These are phyloP conservation scores for Dryas alaskensis DNA, from an alignment of 306 rosid species.

Conservation along the genomic window DNA sequence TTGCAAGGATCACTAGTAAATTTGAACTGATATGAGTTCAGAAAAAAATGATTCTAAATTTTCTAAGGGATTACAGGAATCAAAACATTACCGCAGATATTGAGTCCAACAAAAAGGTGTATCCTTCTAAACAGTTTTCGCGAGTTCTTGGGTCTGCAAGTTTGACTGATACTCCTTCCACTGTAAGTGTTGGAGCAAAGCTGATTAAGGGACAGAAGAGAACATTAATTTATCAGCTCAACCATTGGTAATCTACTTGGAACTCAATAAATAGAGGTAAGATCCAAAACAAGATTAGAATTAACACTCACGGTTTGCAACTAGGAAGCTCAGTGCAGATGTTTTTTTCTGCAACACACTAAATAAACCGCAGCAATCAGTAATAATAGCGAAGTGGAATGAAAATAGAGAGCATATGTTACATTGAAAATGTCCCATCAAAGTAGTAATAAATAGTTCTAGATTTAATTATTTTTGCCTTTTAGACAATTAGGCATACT, in stretches of 20 bases:
- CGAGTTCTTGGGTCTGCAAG: slow-evolving; percentile 69
- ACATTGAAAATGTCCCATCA: background rate
- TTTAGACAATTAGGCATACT: background rate
- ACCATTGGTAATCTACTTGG: slow-evolving; percentile 12
- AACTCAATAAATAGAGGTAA: slow-evolving; percentile 22
- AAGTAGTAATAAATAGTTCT: background rate
- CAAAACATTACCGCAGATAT: slow-evolving; percentile 46
- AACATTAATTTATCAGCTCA: slow-evolving; percentile 27
- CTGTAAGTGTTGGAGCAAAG: slow-evolving; percentile 54
- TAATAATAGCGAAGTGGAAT: slow-evolving; percentile 29
- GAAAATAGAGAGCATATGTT: background rate
- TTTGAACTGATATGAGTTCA: background rate
- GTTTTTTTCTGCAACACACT: slow-evolving; percentile 66
- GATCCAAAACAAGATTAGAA: slow-evolving; percentile 21
- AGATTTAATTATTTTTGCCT: background rate
- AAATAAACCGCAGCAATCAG: slow-evolving; percentile 32
- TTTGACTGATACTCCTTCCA: slow-evolving; percentile 63
- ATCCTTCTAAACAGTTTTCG: slow-evolving; percentile 70
- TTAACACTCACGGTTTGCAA: slow-evolving; percentile 60
- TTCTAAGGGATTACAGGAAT: slow-evolving; percentile 25
- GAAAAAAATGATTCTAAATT: background rate
- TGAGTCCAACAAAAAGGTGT: slow-evolving; percentile 66
- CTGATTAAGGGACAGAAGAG: slow-evolving; percentile 38
- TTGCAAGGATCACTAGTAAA: background rate
- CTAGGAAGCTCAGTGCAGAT: slow-evolving; percentile 62